phyloP scores from a whole-genome alignment of 495 filamentous ascomycete genomes.

The Aspergillus saccharolyticus region DNA sequence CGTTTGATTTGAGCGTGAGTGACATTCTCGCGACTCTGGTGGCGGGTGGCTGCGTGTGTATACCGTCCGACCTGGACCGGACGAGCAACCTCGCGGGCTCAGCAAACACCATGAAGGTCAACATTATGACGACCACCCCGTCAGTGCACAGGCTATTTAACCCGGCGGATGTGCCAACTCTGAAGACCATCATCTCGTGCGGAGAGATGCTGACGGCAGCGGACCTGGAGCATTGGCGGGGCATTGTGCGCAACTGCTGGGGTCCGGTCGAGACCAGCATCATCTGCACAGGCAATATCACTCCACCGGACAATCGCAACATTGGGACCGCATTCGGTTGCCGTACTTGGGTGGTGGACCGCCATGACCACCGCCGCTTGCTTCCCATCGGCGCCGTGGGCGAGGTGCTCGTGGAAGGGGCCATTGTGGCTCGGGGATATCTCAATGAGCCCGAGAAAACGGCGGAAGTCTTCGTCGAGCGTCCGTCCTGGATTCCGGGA shows the following conservation, averaged over 20 bases:
- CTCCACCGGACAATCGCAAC: neutral
- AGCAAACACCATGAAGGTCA: slow-evolving; percentile 21
- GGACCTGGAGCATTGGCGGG: slow-evolving; percentile 18
- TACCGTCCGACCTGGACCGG: slow-evolving; percentile 31
- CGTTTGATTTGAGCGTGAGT: slow-evolving; percentile 51
- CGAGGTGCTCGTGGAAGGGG: slow-evolving; percentile 45
- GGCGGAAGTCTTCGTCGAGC: slow-evolving; percentile 18
- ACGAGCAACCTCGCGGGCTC: slow-evolving; percentile 19
- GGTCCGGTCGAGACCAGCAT: slow-evolving; percentile 8
- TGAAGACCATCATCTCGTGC: slow-evolving; percentile 21
- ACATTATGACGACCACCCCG: slow-evolving; percentile 20
- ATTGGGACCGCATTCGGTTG: neutral
- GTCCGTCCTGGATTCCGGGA: slow-evolving; percentile 18
- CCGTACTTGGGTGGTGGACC: slow-evolving; percentile 1
- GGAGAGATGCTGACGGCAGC: slow-evolving; percentile 18
- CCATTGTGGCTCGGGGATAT: slow-evolving; percentile 20
- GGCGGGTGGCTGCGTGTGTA: slow-evolving; percentile 33
- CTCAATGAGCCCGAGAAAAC: slow-evolving; percentile 10
- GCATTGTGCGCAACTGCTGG: neutral
- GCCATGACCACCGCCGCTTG: slow-evolving; percentile 8
- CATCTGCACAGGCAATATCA: too few species aligned
- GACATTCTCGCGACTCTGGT: slow-evolving; percentile 52
- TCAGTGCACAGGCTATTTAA: slow-evolving; percentile 18
- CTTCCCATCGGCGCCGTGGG: slow-evolving; percentile 40
- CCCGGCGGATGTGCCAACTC: slow-evolving; percentile 15